These are phyloP conservation scores for Ammopiptanthus mongolicus DNA, from an alignment of 306 rosid species.

Conservation along the genomic window DNA sequence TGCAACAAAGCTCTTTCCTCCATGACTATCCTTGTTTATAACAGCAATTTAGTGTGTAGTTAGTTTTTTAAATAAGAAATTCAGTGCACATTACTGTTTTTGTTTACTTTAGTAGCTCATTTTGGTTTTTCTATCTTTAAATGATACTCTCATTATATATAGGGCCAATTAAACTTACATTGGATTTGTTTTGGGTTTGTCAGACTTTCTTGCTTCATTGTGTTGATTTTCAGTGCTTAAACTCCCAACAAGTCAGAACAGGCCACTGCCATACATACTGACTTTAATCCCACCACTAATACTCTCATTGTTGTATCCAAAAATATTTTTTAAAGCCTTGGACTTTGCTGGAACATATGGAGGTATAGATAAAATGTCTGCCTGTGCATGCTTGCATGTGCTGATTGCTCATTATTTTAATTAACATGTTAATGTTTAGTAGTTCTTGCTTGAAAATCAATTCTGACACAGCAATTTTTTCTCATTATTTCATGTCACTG, in stretches of 20 bases:
- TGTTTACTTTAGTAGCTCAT: no score
- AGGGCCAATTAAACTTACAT: no score
- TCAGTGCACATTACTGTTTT: no score
- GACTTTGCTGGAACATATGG: constrained; percentile 81
- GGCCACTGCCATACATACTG: constrained; percentile 52
- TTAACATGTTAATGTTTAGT: not conserved
- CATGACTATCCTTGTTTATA: no score
- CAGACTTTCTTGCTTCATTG: constrained; percentile 47
- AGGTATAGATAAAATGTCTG: constrained; percentile 34
- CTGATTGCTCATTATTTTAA: constrained; percentile 2
- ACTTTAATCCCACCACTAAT: constrained; percentile 60
- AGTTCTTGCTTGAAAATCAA: not conserved
- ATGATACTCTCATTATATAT: no score
- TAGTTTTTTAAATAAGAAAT: no score
- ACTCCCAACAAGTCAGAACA: constrained; percentile 49
- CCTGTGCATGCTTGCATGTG: not conserved
- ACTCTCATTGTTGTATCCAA: constrained; percentile 61
- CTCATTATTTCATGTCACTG: constrained; percentile 11
- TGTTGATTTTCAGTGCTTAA: constrained; percentile 51
- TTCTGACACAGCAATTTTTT: constrained; percentile 15
- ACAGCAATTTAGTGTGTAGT: no score
- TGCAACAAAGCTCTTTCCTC: no score
- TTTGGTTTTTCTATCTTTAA: no score
- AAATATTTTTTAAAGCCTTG: constrained; percentile 65
- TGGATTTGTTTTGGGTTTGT: constrained; percentile 75